phyloP scores from a whole-genome alignment of 305 asterid species.

The Fraxinus nigra region DNA sequence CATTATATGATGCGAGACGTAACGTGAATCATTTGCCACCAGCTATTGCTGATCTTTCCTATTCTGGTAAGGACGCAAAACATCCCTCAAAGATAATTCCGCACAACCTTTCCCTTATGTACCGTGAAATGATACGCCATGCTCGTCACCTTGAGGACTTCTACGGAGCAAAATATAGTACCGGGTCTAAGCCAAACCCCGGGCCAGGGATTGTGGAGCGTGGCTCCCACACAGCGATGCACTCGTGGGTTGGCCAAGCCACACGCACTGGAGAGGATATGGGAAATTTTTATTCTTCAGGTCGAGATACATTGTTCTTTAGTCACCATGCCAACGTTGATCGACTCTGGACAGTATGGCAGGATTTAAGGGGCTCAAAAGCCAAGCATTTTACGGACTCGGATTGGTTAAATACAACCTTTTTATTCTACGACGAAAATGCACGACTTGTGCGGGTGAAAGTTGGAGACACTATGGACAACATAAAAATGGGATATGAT shows the following conservation, averaged over 20 bases:
- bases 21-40: slow-evolving; percentile 41
- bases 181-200: slow-evolving; percentile 34
- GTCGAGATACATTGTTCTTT: slow-evolving; percentile 35
- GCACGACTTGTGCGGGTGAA: slow-evolving; percentile 39
- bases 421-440: slow-evolving; percentile 43
- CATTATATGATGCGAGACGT: slow-evolving; percentile 34
- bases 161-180: slow-evolving; percentile 32
- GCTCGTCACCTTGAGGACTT: slow-evolving; percentile 29
- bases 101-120: slow-evolving; percentile 41
- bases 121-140: slow-evolving; percentile 48
- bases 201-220: slow-evolving; percentile 48
- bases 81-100: slow-evolving; percentile 18
- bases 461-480: slow-evolving; percentile 31
- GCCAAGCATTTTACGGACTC: slow-evolving; percentile 32
- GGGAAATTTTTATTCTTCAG: slow-evolving; percentile 51
- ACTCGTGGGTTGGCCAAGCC: slow-evolving; percentile 39
- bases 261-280: slow-evolving; percentile 36
- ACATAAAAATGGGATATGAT: slow-evolving; percentile 33
- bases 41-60: slow-evolving; percentile 38
- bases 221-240: slow-evolving; percentile 42
- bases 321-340: slow-evolving; percentile 47
- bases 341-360: slow-evolving; percentile 48
- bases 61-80: slow-evolving; percentile 9
- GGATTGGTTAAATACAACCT: slow-evolving; percentile 41
- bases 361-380: slow-evolving; percentile 20